Conservation (phyloP, 441 rosid species). For the Francoa sonchifolia region DNA sequence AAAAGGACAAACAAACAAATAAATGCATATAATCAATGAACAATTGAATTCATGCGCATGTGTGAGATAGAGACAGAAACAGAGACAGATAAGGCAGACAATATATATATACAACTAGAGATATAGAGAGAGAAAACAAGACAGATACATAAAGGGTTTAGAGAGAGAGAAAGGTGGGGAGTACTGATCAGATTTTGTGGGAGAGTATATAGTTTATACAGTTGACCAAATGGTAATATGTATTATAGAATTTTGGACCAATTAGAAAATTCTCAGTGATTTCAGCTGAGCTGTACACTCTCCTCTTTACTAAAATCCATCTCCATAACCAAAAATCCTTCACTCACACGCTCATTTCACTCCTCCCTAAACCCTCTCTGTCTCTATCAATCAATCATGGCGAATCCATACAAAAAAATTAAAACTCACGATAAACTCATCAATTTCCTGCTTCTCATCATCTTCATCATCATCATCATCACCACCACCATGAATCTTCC, state of each 20-base stretch:
- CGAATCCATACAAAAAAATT: constrained; percentile 14
- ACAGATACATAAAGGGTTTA: constrained; percentile 26
- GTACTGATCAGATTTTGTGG: constrained; percentile 70
- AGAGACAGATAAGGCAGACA: constrained; percentile 40
- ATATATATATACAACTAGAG: constrained; percentile 17
- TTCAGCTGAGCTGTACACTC: no score
- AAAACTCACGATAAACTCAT: constrained; percentile 1
- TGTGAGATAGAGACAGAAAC: constrained; percentile 27
- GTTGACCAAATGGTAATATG: constrained; percentile 68
- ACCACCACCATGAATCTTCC: constrained; percentile 27
- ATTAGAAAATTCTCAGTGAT: not conserved
- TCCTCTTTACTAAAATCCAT: no score
- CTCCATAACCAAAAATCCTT: not conserved
- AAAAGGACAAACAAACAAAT: constrained; percentile 8
- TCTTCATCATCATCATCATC: constrained; percentile 20
- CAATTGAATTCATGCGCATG: not conserved
- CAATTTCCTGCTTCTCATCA: constrained; percentile 25
- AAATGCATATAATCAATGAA: constrained; percentile 5
- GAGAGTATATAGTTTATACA: constrained; percentile 45
- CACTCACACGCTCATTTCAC: no score
- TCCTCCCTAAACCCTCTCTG: constrained; percentile 1
- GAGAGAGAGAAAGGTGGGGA: constrained; percentile 23
- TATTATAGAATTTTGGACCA: constrained; percentile 12
- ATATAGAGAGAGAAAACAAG: constrained; percentile 17
- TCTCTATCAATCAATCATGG: not conserved